These are phyloP conservation scores for Isoetes taiwanensis DNA, from an alignment of 75 land plant genomes.

Conservation along the genomic window DNA sequence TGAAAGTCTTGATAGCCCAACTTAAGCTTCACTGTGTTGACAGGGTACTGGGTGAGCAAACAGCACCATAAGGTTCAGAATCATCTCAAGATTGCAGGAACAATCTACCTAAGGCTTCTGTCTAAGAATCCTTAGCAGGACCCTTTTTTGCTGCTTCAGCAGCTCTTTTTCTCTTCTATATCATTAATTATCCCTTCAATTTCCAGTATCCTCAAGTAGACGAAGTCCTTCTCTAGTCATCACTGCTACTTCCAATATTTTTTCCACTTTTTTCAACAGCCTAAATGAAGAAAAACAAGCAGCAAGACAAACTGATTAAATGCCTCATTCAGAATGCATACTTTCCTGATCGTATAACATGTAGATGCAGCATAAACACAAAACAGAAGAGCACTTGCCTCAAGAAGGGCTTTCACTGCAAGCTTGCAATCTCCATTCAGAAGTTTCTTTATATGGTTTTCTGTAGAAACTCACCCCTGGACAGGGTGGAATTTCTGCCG, in stretches of 20 bases:
- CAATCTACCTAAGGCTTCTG: too few relatives aligned
- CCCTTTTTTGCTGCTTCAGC: slow-evolving; percentile 6
- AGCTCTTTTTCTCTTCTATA: background rate
- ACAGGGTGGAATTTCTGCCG: background rate
- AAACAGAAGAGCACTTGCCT: too few relatives aligned
- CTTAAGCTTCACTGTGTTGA: too few relatives aligned
- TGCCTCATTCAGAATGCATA: too few relatives aligned
- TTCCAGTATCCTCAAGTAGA: background rate
- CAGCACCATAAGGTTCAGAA: too few relatives aligned
- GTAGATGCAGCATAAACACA: too few relatives aligned
- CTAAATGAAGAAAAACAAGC: too few relatives aligned
- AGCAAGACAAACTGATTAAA: too few relatives aligned
- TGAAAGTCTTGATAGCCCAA: too few relatives aligned
- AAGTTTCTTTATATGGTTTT: background rate
- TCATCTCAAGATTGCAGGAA: too few relatives aligned
- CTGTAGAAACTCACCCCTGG: background rate
- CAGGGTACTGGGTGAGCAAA: too few relatives aligned
- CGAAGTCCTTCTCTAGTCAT: slow-evolving; percentile 6
- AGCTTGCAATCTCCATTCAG: slow-evolving; percentile 2
- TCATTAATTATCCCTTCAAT: slow-evolving; percentile 2
- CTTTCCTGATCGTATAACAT: too few relatives aligned
- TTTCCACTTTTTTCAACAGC: background rate
- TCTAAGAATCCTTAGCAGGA: background rate
- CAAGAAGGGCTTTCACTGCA: background rate
- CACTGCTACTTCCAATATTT: background rate